Conservation (phyloP, 192 early-diverging fungal species). For the Coemansia asiatica region DNA sequence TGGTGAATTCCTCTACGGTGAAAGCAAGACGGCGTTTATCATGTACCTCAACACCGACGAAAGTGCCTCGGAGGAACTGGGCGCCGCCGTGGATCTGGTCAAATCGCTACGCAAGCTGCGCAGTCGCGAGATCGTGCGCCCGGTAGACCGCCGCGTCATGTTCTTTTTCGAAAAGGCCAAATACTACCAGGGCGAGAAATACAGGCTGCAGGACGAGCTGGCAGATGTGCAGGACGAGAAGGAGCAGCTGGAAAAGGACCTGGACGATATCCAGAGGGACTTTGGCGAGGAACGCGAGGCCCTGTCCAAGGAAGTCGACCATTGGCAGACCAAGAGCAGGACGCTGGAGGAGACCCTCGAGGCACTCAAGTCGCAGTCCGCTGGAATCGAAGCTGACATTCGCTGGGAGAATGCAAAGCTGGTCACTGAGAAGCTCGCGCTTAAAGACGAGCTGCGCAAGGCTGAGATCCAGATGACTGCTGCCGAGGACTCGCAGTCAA, state of each 20-base stretch:
- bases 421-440: slow-evolving; percentile 48
- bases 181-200: slow-evolving; percentile 56
- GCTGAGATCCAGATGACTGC: slow-evolving; percentile 49
- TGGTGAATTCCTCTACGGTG: slow-evolving; percentile 45
- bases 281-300: slow-evolving; percentile 52
- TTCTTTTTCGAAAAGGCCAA: slow-evolving; percentile 56
- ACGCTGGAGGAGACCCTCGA: slow-evolving; percentile 38
- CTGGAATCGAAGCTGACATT: slow-evolving; percentile 39
- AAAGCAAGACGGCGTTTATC: slow-evolving; percentile 52
- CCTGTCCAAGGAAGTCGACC: slow-evolving; percentile 38
- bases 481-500: slow-evolving; percentile 36
- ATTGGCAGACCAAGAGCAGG: slow-evolving; percentile 45
- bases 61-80: slow-evolving; percentile 11
- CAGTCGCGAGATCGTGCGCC: slow-evolving; percentile 33
- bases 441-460: slow-evolving; percentile 49
- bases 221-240: slow-evolving; percentile 30
- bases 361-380: slow-evolving; percentile 24
- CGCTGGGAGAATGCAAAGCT: slow-evolving; percentile 46
- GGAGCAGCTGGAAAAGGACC: slow-evolving; percentile 47
- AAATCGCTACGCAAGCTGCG: slow-evolving; percentile 42
- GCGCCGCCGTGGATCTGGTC: slow-evolving; percentile 25
- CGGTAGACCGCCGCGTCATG: slow-evolving; percentile 48
- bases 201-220: slow-evolving; percentile 50
- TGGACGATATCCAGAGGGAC: slow-evolving; percentile 52
- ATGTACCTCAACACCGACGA: slow-evolving; percentile 41